A percentile compares a stretch with the other conserved stretches of the same genome.
Evolutionary conservation across 305 asterid species (phyloP).

Genomic region (Fraxinus albicans): DNA sequence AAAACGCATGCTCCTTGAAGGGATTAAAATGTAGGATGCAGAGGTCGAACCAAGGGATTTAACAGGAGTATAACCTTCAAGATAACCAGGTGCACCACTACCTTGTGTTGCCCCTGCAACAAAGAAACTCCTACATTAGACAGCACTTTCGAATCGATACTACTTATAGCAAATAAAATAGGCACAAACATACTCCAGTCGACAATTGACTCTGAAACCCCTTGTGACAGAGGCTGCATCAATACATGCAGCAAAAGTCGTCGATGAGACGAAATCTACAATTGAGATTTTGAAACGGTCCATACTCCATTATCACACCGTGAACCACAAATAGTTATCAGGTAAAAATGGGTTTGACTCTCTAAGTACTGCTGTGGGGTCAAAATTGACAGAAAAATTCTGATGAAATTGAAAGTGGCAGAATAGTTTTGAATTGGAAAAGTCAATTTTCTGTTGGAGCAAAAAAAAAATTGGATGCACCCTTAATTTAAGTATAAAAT

Average conservation of each 20-base stretch:
- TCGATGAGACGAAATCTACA: neutral
- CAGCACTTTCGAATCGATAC: neutral
- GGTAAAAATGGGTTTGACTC: neutral
- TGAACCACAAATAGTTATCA: neutral
- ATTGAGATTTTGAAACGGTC: neutral
- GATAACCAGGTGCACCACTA: conserved; percentile 65
- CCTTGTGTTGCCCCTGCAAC: conserved; percentile 79
- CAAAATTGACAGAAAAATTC: neutral
- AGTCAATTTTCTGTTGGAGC: neutral
- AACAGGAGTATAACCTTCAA: conserved; percentile 92
- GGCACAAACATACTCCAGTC: neutral
- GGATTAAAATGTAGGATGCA: conserved; percentile 76
- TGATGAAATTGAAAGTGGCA: neutral
- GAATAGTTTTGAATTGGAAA: neutral
- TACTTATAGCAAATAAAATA: neutral
- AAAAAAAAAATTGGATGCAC: neutral
- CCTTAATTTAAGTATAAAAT: neutral
- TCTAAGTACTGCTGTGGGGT: neutral
- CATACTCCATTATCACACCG: neutral
- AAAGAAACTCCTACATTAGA: conserved; percentile 14
- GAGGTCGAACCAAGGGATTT: conserved; percentile 86
- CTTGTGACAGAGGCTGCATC: conserved; percentile 1
- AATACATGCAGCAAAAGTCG: neutral
- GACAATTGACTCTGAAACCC: conserved; percentile 1
- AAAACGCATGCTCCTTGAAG: conserved; percentile 90